Conservation (phyloP, 176 grass and related monocot genomes). For the Thalia dealbata region DNA sequence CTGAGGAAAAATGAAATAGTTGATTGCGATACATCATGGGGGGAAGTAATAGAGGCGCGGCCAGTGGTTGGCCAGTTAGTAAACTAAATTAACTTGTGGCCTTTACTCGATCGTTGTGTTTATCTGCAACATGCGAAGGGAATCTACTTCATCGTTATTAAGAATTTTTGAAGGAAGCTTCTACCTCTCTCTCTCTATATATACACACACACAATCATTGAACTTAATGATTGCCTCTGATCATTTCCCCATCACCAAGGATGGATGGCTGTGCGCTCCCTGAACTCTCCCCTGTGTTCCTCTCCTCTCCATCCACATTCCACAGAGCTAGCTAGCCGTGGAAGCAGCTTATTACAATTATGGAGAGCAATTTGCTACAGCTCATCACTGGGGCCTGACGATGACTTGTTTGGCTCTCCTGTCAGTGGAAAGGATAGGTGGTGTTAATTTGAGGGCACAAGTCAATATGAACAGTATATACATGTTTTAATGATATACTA, state of each 20-base stretch:
- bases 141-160: no score
- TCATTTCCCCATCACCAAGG: conserved; percentile 15
- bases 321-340: not conserved
- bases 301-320: conserved; percentile 19
- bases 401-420: not conserved
- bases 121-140: no score
- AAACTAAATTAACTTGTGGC: no score
- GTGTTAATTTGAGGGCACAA: no score
- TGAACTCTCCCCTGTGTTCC: not conserved
- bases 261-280: not conserved
- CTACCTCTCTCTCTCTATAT: no score
- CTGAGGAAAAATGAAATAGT: not conserved
- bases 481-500: no score
- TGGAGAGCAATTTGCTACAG: conserved; percentile 9
- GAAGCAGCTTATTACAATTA: not conserved
- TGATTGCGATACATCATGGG: no score
- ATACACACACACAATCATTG: conserved; percentile 40
- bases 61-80: not conserved
- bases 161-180: no score
- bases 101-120: no score
- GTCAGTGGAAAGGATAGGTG: not conserved
- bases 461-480: no score
- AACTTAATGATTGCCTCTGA: conserved; percentile 34
- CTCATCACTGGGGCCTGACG: not conserved
- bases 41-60: not conserved